Conservation (phyloP, 331 rosid species). For the Spiraea crenata region DNA sequence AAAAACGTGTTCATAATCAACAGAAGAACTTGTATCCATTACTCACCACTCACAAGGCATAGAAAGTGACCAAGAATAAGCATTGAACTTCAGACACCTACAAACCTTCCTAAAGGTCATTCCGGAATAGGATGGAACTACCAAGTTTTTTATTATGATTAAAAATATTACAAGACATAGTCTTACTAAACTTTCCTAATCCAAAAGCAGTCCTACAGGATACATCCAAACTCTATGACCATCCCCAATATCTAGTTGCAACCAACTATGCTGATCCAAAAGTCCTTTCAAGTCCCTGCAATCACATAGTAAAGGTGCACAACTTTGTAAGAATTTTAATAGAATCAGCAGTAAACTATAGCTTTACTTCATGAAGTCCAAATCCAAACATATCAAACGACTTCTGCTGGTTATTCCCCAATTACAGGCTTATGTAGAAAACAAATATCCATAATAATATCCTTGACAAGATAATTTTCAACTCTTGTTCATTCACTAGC, state of each 20-base stretch:
- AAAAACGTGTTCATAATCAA: neutral
- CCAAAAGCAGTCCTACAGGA: slow-evolving; percentile 20
- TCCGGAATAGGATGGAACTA: slow-evolving; percentile 6
- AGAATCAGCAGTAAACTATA: slow-evolving; percentile 11
- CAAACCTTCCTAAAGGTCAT: slow-evolving; percentile 11
- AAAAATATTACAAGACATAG: slow-evolving; percentile 12
- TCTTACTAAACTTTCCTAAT: slow-evolving; percentile 30
- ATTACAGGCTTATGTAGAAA: neutral
- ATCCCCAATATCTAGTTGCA: slow-evolving; percentile 27
- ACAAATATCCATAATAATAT: neutral
- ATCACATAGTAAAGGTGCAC: slow-evolving; percentile 24
- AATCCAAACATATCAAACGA: slow-evolving; percentile 14
- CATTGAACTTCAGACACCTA: neutral
- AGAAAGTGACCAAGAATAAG: slow-evolving; percentile 1
- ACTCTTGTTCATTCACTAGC: neutral
- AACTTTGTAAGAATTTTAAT: slow-evolving; percentile 17
- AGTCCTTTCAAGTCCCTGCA: slow-evolving; percentile 79
- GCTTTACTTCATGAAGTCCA: slow-evolving; percentile 1
- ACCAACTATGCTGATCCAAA: slow-evolving; percentile 38
- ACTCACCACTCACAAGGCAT: neutral
- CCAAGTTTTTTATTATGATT: slow-evolving; percentile 18
- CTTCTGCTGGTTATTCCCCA: neutral
- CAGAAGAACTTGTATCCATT: slow-evolving; percentile 5
- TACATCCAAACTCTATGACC: slow-evolving; percentile 30
- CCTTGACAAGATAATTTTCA: neutral